phyloP scores from a whole-genome alignment of 2,329 filamentous ascomycete genomes.

The Fusarium liriodendri region DNA sequence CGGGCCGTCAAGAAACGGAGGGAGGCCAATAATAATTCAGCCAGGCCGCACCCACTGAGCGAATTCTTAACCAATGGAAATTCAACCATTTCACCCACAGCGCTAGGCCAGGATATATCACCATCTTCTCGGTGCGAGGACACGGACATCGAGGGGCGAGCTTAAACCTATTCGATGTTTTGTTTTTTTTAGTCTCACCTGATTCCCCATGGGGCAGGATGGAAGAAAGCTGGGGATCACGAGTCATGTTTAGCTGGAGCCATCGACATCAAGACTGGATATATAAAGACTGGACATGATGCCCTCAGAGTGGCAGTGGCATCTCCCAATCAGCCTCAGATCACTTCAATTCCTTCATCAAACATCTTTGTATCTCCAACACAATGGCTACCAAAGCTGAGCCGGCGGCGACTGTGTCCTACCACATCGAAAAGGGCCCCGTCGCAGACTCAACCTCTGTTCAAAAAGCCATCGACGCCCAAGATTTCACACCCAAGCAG shows the following conservation, averaged over 20 bases:
- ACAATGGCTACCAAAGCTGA: background rate
- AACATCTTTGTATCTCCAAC: background rate
- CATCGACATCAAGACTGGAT: background rate
- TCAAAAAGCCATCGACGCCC: constrained; percentile 10
- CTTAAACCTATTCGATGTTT: background rate
- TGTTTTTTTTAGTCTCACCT: background rate
- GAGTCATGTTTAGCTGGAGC: background rate
- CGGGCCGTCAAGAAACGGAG: background rate
- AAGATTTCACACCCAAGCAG: constrained; percentile 40
- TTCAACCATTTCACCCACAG: background rate
- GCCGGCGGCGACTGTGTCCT: background rate
- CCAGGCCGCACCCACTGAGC: background rate
- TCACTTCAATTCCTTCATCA: background rate
- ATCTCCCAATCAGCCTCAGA: background rate
- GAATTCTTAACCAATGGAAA: background rate
- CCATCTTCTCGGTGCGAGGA: background rate
- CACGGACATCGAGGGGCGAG: background rate
- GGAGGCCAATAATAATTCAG: background rate
- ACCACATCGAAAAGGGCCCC: background rate
- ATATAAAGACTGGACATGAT: background rate
- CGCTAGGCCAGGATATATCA: background rate
- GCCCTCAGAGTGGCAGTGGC: background rate
- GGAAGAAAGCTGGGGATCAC: background rate
- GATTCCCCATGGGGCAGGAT: background rate
- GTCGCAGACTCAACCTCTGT: background rate